A percentile compares a stretch with the other conserved stretches of the same genome.
These are phyloP conservation scores for Sporothrix dimorphospora DNA, from an alignment of 2,329 filamentous ascomycete genomes.

Conservation along the genomic window DNA sequence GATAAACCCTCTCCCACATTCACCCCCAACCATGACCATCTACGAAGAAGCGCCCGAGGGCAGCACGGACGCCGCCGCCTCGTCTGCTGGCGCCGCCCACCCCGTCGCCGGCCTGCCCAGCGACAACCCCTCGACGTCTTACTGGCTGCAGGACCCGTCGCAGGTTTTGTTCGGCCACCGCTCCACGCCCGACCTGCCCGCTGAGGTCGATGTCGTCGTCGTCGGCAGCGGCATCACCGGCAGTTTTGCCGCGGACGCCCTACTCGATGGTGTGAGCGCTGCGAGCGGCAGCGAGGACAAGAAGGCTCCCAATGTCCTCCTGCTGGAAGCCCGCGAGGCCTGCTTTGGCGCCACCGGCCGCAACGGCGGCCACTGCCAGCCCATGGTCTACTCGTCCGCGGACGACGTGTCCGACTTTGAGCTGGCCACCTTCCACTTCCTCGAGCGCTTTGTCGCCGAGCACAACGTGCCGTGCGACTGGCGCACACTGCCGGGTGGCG, in stretches of 20 bases:
- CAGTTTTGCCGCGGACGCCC: slow-evolving; percentile 68
- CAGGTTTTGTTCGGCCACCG: slow-evolving; percentile 66
- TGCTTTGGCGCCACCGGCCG: slow-evolving; percentile 81
- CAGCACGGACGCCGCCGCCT: not conserved
- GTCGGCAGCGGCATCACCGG: slow-evolving; percentile 78
- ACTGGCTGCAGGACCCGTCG: slow-evolving; percentile 74
- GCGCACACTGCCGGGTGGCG: slow-evolving; percentile 54
- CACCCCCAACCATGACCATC: slow-evolving; percentile 32
- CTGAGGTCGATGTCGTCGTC: slow-evolving; percentile 67
- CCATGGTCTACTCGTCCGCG: slow-evolving; percentile 64
- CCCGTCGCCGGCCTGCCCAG: slow-evolving; percentile 59
- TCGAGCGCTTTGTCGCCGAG: slow-evolving; percentile 60
- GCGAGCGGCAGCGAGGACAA: slow-evolving; percentile 31
- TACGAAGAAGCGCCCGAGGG: slow-evolving; percentile 36
- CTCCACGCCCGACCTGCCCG: slow-evolving; percentile 66
- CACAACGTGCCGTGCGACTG: slow-evolving; percentile 72
- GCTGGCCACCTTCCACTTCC: slow-evolving; percentile 65
- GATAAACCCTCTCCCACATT: not conserved
- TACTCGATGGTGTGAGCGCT: slow-evolving; percentile 50
- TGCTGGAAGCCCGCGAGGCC: slow-evolving; percentile 78
- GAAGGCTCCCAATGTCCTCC: slow-evolving; percentile 58
- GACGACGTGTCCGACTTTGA: slow-evolving; percentile 71
- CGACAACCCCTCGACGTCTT: slow-evolving; percentile 63
- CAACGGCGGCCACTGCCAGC: slow-evolving; percentile 77
- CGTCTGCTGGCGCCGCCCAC: not conserved